Base-by-base conservation (phyloP, 345 rosid genomes). In the Excoecaria agallocha region DNA sequence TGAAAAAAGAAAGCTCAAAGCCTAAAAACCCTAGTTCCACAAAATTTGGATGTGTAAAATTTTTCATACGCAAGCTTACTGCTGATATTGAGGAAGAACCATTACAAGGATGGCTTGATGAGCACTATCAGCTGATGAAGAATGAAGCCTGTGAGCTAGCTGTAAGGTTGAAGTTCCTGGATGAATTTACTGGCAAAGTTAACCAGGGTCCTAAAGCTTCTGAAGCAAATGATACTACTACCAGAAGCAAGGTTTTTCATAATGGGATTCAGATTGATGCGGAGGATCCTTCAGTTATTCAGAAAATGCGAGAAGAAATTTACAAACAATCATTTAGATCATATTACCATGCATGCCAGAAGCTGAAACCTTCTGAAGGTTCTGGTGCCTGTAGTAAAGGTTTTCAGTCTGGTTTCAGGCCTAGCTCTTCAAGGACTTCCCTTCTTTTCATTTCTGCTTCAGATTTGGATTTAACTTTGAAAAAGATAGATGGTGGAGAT, bases 61-160 rank as follows among this genome's bases (percentile, higher is more conserved):
- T 95, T 68, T 85, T 84, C 70, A 81, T 95, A 78, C 93, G 96
- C 68, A 91, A 84, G 75, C 76, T 95, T 50, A 89, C 86, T 37
- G 90, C 87, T 80, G 96, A 95, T 82, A 95, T 95, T 49, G 98
- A 95, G 86, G 99, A 95, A 82, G 99, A 95, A 80, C 98, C 99
- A 20, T 69, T 91, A 54, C 97, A 93, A 79, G 99, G 99, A 45
- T 95, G 99, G 99, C 98, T 93, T 86, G 99, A 93, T 83, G 97
- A 95, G 78, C 98, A 89, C 76, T 93, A 87, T 82, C 88, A 81
- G 46, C 84, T 95, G 82, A 79, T 89, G 89, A 95, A 89, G 80
- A 89, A 84, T 58, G 94, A 90, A 86, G 97, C 97, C 48, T 76
- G 83, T 78, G 99, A 95, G 82, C 82, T 89, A 81, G 97, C 96